Evolutionary conservation across 2,329 filamentous ascomycete genomes (phyloP).

Genomic region (Aspergillus chevalieri): DNA sequence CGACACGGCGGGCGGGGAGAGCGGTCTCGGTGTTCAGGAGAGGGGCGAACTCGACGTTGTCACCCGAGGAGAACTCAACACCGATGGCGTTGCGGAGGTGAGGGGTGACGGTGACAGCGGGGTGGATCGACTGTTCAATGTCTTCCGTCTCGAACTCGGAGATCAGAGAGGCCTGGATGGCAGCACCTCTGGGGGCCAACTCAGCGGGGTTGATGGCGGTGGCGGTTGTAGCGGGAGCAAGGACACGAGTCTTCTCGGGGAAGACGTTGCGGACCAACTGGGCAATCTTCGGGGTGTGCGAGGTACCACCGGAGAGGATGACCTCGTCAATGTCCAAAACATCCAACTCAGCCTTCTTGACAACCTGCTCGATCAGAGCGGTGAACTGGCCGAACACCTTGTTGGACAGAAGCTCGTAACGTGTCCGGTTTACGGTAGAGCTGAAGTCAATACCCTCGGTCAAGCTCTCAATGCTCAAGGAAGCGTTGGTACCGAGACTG

Average conservation of each 20-base stretch:
- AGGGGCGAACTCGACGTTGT: constrained; percentile 66
- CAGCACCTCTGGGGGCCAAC: constrained; percentile 79
- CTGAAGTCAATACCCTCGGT: constrained; percentile 86
- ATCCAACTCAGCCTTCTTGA: constrained; percentile 90
- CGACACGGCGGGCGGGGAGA: constrained; percentile 77
- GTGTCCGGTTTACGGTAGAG: constrained; percentile 83
- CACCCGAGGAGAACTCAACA: constrained; percentile 61
- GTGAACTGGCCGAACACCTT: constrained; percentile 87
- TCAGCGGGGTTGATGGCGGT: constrained; percentile 89
- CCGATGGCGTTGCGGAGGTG: constrained; percentile 86
- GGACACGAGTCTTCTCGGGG: constrained; percentile 68
- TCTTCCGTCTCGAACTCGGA: constrained; percentile 90
- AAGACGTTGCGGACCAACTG: constrained; percentile 73
- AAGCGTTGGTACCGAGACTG: constrained; percentile 78
- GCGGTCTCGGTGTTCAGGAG: constrained; percentile 82
- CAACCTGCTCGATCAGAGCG: constrained; percentile 71
- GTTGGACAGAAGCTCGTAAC: constrained; percentile 81
- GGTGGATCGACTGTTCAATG: constrained; percentile 92
- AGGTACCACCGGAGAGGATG: constrained; percentile 83
- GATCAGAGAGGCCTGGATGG: constrained; percentile 90
- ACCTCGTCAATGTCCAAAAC: constrained; percentile 89
- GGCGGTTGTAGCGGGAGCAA: constrained; percentile 73
- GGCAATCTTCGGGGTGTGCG: constrained; percentile 90
- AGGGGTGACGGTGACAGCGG: constrained; percentile 87
- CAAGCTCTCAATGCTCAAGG: constrained; percentile 88